Evolutionary conservation across 2,329 filamentous ascomycete species (phyloP).

Genomic region (Rachicladosporium sp.): DNA sequence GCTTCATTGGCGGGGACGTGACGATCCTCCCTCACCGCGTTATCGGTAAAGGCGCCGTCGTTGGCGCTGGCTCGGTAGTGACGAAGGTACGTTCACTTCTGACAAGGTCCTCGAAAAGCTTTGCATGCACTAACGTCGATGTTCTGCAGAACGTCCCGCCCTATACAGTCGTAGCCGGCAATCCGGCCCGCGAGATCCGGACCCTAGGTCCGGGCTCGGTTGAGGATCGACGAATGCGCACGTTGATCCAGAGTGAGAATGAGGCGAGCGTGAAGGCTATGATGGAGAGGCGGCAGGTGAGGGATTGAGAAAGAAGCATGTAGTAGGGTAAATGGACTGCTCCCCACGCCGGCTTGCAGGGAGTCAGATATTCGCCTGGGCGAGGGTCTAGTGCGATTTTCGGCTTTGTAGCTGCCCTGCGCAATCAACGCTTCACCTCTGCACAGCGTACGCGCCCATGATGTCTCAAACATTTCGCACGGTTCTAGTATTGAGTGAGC

Average conservation of each 20-base stretch:
- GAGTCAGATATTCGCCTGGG: too few relatives aligned
- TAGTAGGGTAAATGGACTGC: too few relatives aligned
- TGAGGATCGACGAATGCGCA: too few relatives aligned
- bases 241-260: too few relatives aligned
- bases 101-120: too few relatives aligned
- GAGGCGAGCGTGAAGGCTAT: too few relatives aligned
- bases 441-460: too few relatives aligned
- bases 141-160: conserved; percentile 31
- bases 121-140: neutral
- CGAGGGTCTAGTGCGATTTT: neutral
- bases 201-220: conserved; percentile 6
- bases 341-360: too few relatives aligned
- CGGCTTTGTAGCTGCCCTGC: neutral
- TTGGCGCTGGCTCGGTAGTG: conserved; percentile 44
- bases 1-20: conserved; percentile 51
- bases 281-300: too few relatives aligned
- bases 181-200: conserved; percentile 38
- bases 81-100: conserved; percentile 34
- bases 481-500: too few relatives aligned
- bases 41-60: conserved; percentile 41
- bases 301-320: too few relatives aligned
- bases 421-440: neutral
- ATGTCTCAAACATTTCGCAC: too few relatives aligned
- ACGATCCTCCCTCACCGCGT: conserved; percentile 45
- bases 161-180: conserved; percentile 35